Base-by-base conservation (phyloP, 2,329 filamentous ascomycete species). In the Aspergillus sp. region DNA sequence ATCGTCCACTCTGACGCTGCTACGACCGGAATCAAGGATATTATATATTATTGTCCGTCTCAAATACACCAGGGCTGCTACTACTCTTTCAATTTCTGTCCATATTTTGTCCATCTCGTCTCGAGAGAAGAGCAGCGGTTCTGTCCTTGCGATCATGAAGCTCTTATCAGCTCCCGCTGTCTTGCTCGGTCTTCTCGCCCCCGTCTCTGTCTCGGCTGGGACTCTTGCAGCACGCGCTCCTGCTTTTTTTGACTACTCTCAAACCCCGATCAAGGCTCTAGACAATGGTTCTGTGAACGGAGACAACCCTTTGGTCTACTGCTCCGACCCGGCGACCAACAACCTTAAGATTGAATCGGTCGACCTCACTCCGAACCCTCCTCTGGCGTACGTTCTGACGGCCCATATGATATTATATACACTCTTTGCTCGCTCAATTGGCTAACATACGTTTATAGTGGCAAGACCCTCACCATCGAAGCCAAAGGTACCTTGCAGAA, bases 311-410 rank as follows among this genome's bases (percentile, higher is more conserved):
- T 77, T 98, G 49, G 74, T 81, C 62, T 87, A 86, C 71, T 98
- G 93, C 55, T 71, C 73, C 48, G 77, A 86, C 52, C 86, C 87
- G 48, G 68, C 70, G 42, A 67, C 80, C 44, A 82, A 96, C 65
- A 78, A 90, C 48, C 73, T 96, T 56, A 71, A 73, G 39, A 89
- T 98, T 60, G 75, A 89, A 53, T 79, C 79, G 41, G 88, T 97
- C 47, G 83, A 96, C 60, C 71, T 98, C 48, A 63, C 69, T 33
- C 93, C 93, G 9, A 97, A 96, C 69, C 93, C 91, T 50, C 93
- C 93, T 33, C 64, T 80, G 63, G 76, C 89, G 91, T 97, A 81
- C 62, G 86, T 79, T 29, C 44, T 53, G 27, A 33, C 34, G 7
- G 9, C 19, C 19, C 8, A 19, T 9, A 39, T 8, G 26, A 39